Evolutionary conservation across 306 rosid genomes (phyloP), one percentile per base, ranked within the genome.

Genomic region (Quercus mongolica): DNA sequence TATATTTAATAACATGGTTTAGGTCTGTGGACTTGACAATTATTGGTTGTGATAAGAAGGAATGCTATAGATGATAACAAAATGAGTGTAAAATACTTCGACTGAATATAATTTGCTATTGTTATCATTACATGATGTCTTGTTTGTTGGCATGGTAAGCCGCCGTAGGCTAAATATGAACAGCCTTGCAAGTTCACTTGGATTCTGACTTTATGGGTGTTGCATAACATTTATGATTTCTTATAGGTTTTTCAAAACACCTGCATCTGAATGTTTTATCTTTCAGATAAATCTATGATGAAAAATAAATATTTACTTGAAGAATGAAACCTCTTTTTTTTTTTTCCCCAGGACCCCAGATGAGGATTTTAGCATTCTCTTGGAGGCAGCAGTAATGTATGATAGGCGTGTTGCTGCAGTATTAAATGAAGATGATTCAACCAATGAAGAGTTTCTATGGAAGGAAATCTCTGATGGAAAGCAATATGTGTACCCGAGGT

Each of bases 371-470:
- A 82, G 88, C 77, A 89, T 95, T 83, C 98, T 93, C 81, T 83
- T 93, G 83, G 99, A 93, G 91, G 98, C 99, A 80, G 99, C 99
- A 77, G 83, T 95, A 73, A 92, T 95, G 99, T 95, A 93, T 82
- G 99, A 95, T 51, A 91, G 97, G 85, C 97, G 97, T 80, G 99
- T 93, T 84, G 94, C 98, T 63, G 94, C 99, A 35, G 87, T 95
- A 69, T 83, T 95, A 71, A 81, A 87, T 75, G 98, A 95, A 88
- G 97, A 91, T 62, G 93, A 95, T 87, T 92, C 98, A 51, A 73
- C 82, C 54, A 86, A 93, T 72, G 99, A 94, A 79, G 89, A 88
- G 79, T 80, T 77, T 75, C 51, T 92, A 15, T 93, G 94, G 98
- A 87, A 90, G 78, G 96, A 90, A 76, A 91, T 92, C 79, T 87